A percentile compares a stretch with the other conserved stretches of the same genome.
Conservation (phyloP, 768 basidiomycete species). For the Tulasnella sp. region DNA sequence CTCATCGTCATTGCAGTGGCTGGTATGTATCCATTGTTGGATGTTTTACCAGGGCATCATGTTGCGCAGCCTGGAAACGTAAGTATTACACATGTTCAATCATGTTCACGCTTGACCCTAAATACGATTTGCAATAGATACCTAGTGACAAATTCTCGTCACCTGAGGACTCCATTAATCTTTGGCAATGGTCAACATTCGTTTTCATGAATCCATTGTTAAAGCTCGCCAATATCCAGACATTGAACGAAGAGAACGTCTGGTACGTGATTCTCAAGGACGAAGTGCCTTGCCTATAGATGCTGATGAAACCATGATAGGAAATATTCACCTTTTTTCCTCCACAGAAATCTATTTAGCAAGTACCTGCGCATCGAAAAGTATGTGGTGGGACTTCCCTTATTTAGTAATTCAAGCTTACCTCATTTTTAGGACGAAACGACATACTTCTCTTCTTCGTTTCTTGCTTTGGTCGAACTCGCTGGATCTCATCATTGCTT, state of each 20-base stretch:
- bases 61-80: conserved; percentile 30
- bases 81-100: conserved; percentile 32
- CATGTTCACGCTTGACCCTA: conserved; percentile 8
- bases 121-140: conserved; percentile 31
- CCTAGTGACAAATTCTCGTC: conserved; percentile 34
- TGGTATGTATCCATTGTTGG: conserved; percentile 41
- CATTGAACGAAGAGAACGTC: conserved; percentile 36
- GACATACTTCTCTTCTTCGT: conserved; percentile 43
- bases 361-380: conserved; percentile 50
- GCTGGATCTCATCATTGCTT: conserved; percentile 49
- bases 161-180: conserved; percentile 50
- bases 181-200: conserved; percentile 56
- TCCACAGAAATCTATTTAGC: conserved; percentile 51
- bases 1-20: background rate
- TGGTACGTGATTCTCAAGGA: conserved; percentile 30
- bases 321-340: conserved; percentile 49
- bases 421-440: conserved; percentile 7
- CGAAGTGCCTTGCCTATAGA: too few relatives aligned
- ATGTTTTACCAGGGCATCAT: conserved; percentile 33
- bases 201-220: conserved; percentile 54
- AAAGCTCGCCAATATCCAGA: conserved; percentile 35
- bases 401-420: background rate
- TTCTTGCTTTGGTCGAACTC: conserved; percentile 57
- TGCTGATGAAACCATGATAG: too few relatives aligned
- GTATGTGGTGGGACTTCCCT: background rate